Percentiles rank a stretch among this genome's conserved stretches.
These are phyloP conservation scores for Chalciporus sphaerocephalus DNA, from an alignment of 768 basidiomycete genomes.

Conservation along the genomic window DNA sequence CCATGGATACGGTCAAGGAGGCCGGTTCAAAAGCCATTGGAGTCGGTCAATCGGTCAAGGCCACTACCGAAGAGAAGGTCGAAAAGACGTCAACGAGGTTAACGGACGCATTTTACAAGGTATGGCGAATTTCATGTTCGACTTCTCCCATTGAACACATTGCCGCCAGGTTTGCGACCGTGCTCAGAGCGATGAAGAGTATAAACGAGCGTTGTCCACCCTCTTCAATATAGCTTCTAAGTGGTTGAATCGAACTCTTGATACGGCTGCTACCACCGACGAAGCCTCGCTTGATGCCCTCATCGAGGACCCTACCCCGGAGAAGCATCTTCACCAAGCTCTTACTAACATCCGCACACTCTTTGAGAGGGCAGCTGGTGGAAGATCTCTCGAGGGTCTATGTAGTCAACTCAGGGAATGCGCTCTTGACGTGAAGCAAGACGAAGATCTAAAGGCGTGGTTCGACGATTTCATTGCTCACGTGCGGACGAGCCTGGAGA, in stretches of 20 bases:
- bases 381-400: constrained; percentile 48
- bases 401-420: constrained; percentile 39
- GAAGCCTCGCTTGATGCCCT: constrained; percentile 48
- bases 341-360: constrained; percentile 37
- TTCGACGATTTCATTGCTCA: constrained; percentile 50
- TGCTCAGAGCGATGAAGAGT: constrained; percentile 57
- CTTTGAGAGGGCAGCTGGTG: constrained; percentile 51
- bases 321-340: constrained; percentile 56
- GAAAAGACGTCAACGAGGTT: constrained; percentile 42
- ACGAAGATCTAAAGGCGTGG: constrained; percentile 50
- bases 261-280: constrained; percentile 44
- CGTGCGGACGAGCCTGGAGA: constrained; percentile 43
- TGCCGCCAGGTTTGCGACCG: constrained; percentile 54
- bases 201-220: constrained; percentile 52
- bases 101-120: constrained; percentile 51
- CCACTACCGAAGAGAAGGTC: constrained; percentile 41
- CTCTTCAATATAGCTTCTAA: constrained; percentile 55
- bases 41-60: constrained; percentile 41
- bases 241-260: constrained; percentile 50
- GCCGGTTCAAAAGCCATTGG: constrained; percentile 57
- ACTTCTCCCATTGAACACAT: neutral
- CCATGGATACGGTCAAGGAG: constrained; percentile 62
- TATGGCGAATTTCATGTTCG: constrained; percentile 16
- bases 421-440: constrained; percentile 47
- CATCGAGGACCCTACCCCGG: constrained; percentile 58